Evolutionary conservation across 2,329 filamentous ascomycete genomes (phyloP).

Genomic region (Calonectria henricotiae): DNA sequence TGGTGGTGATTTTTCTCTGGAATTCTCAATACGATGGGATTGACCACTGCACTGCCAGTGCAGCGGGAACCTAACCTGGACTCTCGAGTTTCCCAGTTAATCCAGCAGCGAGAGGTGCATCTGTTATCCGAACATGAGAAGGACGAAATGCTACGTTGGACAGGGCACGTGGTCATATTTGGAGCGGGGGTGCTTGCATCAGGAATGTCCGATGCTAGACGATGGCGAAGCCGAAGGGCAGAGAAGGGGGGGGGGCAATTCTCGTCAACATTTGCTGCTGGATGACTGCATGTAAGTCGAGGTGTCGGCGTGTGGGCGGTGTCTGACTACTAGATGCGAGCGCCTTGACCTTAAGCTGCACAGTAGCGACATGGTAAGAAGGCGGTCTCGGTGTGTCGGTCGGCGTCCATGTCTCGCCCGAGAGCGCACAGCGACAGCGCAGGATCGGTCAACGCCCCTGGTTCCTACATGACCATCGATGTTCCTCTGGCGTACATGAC

Average conservation of each 20-base stretch:
- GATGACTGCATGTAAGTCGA: constrained; percentile 31
- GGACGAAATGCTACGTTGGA: constrained; percentile 28
- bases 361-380: constrained; percentile 17
- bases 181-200: constrained; percentile 32
- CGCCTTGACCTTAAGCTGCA: constrained; percentile 13
- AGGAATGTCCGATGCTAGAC: constrained; percentile 28
- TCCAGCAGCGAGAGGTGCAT: background rate
- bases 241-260: background rate
- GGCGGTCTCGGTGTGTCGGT: constrained; percentile 32
- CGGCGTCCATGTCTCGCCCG: constrained; percentile 7
- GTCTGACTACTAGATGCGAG: background rate
- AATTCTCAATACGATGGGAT: background rate
- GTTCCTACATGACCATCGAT: constrained; percentile 29
- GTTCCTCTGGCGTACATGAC: constrained; percentile 29
- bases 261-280: background rate
- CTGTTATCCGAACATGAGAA: background rate
- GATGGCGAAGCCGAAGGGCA: constrained; percentile 19
- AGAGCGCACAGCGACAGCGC: background rate
- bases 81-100: background rate
- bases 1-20: background rate
- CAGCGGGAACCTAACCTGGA: constrained; percentile 4
- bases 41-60: background rate
- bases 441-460: constrained; percentile 24
- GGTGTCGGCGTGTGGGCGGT: constrained; percentile 4
- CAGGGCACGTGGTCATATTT: constrained; percentile 30